These are phyloP conservation scores for Naegleria fowleri DNA, from an alignment of 208 protist genomes.

Conservation along the genomic window DNA sequence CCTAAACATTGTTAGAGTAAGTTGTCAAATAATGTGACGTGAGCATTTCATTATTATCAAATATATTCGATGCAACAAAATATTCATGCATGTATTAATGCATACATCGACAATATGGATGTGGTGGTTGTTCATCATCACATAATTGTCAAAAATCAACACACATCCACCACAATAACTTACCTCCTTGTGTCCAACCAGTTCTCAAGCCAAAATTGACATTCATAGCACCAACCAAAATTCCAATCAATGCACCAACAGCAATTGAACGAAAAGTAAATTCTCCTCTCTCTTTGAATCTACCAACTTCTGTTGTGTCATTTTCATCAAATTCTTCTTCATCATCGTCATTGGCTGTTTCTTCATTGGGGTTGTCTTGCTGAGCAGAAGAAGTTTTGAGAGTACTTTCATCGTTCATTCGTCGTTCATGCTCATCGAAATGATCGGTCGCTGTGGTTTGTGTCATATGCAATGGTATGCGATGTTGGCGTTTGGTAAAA, in stretches of 20 bases:
- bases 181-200: conserved; percentile 16
- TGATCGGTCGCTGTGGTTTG: background rate
- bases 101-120: no score
- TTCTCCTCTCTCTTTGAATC: background rate
- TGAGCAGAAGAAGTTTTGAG: background rate
- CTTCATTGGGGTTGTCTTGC: background rate
- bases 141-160: no score
- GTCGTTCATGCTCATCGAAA: background rate
- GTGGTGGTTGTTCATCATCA: no score
- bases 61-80: no score
- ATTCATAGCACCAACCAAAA: conserved; percentile 15
- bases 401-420: background rate
- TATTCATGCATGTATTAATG: no score
- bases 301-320: conserved; percentile 3
- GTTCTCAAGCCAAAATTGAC: conserved; percentile 20
- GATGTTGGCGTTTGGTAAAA: no score
- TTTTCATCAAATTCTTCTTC: conserved; percentile 7
- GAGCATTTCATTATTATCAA: background rate
- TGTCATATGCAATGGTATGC: no score
- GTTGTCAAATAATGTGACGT: background rate
- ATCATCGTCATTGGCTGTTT: background rate
- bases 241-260: background rate
- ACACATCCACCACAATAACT: background rate
- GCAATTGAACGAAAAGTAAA: background rate
- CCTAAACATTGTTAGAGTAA: background rate